Conservation (phyloP, 169 alveolate species). For the Plasmodium yoelii region DNA sequence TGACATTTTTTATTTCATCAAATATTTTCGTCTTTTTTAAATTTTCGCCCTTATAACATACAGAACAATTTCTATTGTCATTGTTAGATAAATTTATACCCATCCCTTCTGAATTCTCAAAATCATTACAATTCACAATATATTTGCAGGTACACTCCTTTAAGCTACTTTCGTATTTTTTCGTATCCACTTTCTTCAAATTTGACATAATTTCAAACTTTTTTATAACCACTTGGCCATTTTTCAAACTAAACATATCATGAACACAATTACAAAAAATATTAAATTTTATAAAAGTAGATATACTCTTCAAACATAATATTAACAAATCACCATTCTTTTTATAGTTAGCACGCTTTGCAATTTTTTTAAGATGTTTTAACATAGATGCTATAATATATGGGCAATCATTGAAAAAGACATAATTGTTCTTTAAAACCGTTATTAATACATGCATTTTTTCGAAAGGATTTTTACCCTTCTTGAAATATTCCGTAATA, state of each 20-base stretch:
- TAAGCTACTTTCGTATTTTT: background rate
- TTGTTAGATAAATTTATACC: no score
- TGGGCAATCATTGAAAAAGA: slow-evolving; percentile 55
- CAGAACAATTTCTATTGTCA: background rate
- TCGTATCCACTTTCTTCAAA: background rate
- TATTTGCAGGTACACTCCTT: slow-evolving; percentile 7
- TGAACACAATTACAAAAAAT: slow-evolving; percentile 39
- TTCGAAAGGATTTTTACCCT: slow-evolving; percentile 22
- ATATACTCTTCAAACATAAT: background rate
- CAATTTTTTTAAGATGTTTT: slow-evolving; percentile 4
- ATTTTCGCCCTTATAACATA: background rate
- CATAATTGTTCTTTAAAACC: slow-evolving; percentile 13
- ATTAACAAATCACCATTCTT: slow-evolving; percentile 5
- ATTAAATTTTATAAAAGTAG: slow-evolving; percentile 30
- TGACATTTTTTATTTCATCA: background rate
- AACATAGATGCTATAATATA: slow-evolving; percentile 26
- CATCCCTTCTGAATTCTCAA: no score
- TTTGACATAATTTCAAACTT: background rate
- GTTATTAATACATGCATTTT: slow-evolving; percentile 34
- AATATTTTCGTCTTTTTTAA: background rate
- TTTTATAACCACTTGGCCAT: slow-evolving; percentile 22
- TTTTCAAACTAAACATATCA: slow-evolving; percentile 19
- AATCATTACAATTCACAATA: no score
- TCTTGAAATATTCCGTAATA: slow-evolving; percentile 17
- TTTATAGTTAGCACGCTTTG: background rate